Evolutionary conservation across 768 basidiomycete genomes (phyloP), one percentile per base, ranked within the genome.

Genomic region (Plicaturopsis crispa): DNA sequence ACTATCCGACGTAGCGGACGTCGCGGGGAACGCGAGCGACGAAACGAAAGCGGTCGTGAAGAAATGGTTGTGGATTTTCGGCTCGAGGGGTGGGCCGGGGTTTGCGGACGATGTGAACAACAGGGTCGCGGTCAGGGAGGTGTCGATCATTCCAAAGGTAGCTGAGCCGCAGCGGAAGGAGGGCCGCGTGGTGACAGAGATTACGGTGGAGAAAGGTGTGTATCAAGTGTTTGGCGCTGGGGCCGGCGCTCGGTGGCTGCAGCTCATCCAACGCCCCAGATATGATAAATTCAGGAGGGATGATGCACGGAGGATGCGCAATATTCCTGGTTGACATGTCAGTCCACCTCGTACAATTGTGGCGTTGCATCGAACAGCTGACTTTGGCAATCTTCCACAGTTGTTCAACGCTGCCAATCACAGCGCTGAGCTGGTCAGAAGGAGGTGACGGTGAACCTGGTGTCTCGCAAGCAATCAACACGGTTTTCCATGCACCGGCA

Each of bases 281-380:
- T 24, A 70, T 73, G 66, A 50, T 72, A 24, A 64, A 67, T 33
- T 24, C 35, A 5, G 35, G 30, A 4, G 70, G 64, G 0, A 53
- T 48, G 4, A 41, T 74, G 45, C 59, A 69, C 30, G 58, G 66
- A 13, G 71, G 65, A 5, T 72, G 69, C 39, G 49, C 60, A 13
- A 44, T 61, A 3, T 63, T 63, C 39, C 42, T 77, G 18, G 63
- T 75, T 24, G 75, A 76, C 45, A 56, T 72, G 72, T 72, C 39
- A 24, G 66, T 42, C 5, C 34, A 24, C 23, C 3, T 17, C 11
- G 28, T 22, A n/a, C n/a, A n/a, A n/a, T n/a, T n/a, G n/a, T n/a
- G n/a, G n/a, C n/a, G n/a, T 39, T 11, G 11, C 31, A 24, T 21
- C 13, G 31, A n/a, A 35, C 2, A 11, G 16, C 37, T 23, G 6